A percentile compares a stretch with the other conserved stretches of the same genome.
Evolutionary conservation across 805 yeast genomes (phyloP).

Genomic region (Wickerhamiella hasegawae): DNA sequence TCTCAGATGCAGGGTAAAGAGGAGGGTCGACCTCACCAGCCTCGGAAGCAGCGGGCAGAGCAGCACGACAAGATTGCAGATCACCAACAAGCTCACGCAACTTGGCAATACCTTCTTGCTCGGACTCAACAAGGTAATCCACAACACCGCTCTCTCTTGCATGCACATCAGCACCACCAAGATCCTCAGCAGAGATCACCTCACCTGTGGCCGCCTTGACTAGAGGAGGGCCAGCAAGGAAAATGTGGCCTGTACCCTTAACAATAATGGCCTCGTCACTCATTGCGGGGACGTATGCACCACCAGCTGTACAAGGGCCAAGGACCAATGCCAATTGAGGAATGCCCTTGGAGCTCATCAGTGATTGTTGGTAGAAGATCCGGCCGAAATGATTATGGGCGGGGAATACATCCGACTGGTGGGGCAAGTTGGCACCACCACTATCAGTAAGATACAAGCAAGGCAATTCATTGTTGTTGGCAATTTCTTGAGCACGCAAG

Average conservation of each 20-base stretch:
- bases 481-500: constrained; percentile 21
- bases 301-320: constrained; percentile 24
- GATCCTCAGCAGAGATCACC: constrained; percentile 18
- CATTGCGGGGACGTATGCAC: constrained; percentile 23
- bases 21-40: neutral
- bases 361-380: constrained; percentile 20
- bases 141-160: constrained; percentile 19
- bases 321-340: constrained; percentile 20
- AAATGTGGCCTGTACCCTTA: constrained; percentile 20
- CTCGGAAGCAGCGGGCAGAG: constrained; percentile 2
- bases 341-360: constrained; percentile 18
- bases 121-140: constrained; percentile 18
- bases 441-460: constrained; percentile 20
- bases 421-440: constrained; percentile 22
- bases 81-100: constrained; percentile 16
- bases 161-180: constrained; percentile 22
- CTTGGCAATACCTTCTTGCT: constrained; percentile 19
- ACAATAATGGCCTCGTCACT: constrained; percentile 21
- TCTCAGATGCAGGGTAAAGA: constrained; percentile 17
- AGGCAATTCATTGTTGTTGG: constrained; percentile 19
- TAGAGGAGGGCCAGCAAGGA: constrained; percentile 22
- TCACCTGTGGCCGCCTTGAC: constrained; percentile 24
- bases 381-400: constrained; percentile 22
- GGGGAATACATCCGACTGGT: constrained; percentile 22
- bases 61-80: too few species aligned